Base-by-base conservation (phyloP, 73 alveolate genomes). In the Blepharisma japonicum region DNA sequence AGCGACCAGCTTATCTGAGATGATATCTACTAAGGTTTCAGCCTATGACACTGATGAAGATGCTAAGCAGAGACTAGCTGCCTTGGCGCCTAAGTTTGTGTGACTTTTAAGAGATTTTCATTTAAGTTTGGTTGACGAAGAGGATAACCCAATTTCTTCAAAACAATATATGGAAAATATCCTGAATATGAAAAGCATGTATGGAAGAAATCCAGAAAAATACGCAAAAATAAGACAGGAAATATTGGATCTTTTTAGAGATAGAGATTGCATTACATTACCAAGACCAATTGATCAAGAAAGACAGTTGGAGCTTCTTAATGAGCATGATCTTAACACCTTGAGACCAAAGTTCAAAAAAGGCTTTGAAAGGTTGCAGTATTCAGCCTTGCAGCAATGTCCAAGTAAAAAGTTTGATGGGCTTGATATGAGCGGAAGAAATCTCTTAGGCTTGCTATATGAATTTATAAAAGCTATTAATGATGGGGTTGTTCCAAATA, bases 71-170 rank as follows among this genome's bases (percentile, higher is more conserved):
- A 39, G 61, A 70, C 88, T 70, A 88, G 93, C 71, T 91, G 96
- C 55, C 99, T 99, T 32, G 70, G 89, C 76, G 56, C 99, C 99
- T 25, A 74, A 87, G 71, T 90, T 97, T 82, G 90, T 96, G 84
- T 97, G 99, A 99, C 99, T 97, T 47, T 84, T 97, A 50, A 94
- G 99, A 71, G 99, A 97, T 81, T 97, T 95, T 78, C 94, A 95
- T 21, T 89, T 97, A 20, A 90, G 88, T 61, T 61, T 97, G 66
- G 90, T 86, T 27, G 98, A 95, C 68, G 90, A 85, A 47, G 78
- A 70, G 14, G 80, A 47, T 14, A 70, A 70, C 39, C 38, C 80
- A 11, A 70, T 94, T 7, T 82, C 97, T 6, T 86, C 98, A 7
- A 89, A 94, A 79, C 96, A 97, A 77, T 97, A 96, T 83, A 83